These are phyloP conservation scores for Mycena kentingensis DNA, from an alignment of 768 basidiomycete species.

Conservation along the genomic window DNA sequence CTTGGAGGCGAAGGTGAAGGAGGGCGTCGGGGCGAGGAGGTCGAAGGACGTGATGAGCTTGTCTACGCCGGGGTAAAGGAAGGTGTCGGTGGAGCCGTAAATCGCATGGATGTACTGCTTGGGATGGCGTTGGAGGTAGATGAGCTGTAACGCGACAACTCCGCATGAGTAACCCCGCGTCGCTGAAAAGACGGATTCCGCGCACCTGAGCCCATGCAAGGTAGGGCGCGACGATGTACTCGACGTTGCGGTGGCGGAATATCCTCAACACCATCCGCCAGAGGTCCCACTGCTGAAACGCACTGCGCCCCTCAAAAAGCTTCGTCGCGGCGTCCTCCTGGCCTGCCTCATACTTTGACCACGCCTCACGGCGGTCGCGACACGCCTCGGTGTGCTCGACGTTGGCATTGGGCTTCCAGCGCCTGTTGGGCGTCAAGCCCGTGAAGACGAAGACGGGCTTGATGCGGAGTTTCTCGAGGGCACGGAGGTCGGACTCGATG, in stretches of 20 bases:
- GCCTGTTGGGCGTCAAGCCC: conserved; percentile 78
- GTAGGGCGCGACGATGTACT: conserved; percentile 96
- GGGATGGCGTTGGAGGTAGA: conserved; percentile 90
- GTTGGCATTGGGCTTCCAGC: conserved; percentile 65
- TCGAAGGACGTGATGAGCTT: conserved; percentile 90
- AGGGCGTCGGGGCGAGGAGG: conserved; percentile 62
- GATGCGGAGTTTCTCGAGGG: conserved; percentile 88
- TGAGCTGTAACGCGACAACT: conserved; percentile 55
- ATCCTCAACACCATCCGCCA: conserved; percentile 91
- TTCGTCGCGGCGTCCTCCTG: conserved; percentile 87
- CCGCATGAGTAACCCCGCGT: no score
- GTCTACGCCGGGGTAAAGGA: conserved; percentile 86
- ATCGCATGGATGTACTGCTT: conserved; percentile 95
- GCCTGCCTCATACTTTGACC: conserved; percentile 91
- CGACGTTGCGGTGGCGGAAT: conserved; percentile 92
- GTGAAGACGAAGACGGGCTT: conserved; percentile 99
- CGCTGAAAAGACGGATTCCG: conserved; percentile 22
- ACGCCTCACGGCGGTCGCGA: conserved; percentile 80
- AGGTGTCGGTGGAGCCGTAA: conserved; percentile 86
- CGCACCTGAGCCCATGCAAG: conserved; percentile 93
- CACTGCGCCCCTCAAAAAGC: conserved; percentile 76
- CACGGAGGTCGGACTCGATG: conserved; percentile 89
- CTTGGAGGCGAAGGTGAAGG: conserved; percentile 87
- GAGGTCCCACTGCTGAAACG: conserved; percentile 85
- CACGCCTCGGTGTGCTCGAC: conserved; percentile 66